A percentile compares a stretch with the other conserved stretches of the same genome.
phyloP scores from a whole-genome alignment of 2,329 filamentous ascomycete species.

The Colletotrichum sp. region DNA sequence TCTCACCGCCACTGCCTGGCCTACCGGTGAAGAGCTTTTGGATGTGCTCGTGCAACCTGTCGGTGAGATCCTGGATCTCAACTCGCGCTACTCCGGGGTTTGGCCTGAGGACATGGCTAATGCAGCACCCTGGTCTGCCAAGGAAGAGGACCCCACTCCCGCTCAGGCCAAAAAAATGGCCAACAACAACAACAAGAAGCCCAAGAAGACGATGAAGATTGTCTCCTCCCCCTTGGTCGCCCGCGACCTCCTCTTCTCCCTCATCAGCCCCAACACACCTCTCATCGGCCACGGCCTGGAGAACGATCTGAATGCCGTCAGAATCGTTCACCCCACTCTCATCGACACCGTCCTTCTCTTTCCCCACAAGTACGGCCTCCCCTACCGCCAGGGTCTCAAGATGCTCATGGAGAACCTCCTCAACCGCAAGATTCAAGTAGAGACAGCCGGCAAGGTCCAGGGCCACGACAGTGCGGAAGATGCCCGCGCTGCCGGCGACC shows the following conservation, averaged over 20 bases:
- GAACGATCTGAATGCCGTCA: conserved; percentile 88
- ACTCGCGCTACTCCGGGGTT: conserved; percentile 91
- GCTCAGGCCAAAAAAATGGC: conserved; percentile 24
- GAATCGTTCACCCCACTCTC: conserved; percentile 83
- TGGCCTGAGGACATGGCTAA: conserved; percentile 76
- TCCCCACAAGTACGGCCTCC: conserved; percentile 78
- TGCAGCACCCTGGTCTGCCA: conserved; percentile 62
- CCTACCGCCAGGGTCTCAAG: conserved; percentile 79
- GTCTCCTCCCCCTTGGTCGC: conserved; percentile 78
- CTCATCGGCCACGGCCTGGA: conserved; percentile 93
- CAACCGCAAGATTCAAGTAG: conserved; percentile 79
- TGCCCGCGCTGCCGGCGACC: conserved; percentile 84
- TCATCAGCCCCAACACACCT: conserved; percentile 78
- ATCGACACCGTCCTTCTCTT: conserved; percentile 88
- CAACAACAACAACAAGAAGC: conserved; percentile 18
- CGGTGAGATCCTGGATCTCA: conserved; percentile 87
- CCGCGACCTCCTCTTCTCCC: conserved; percentile 76
- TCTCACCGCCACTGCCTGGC: conserved; percentile 89
- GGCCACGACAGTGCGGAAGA: conserved; percentile 96
- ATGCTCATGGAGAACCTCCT: conserved; percentile 73
- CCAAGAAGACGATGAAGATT: conserved; percentile 64
- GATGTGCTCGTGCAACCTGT: conserved; percentile 86
- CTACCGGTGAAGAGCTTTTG: conserved; percentile 73
- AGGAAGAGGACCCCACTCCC: conserved; percentile 23
- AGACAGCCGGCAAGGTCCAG: conserved; percentile 47